Evolutionary conservation across 768 basidiomycete species (phyloP).

Genomic region (Tylopilus balloui): DNA sequence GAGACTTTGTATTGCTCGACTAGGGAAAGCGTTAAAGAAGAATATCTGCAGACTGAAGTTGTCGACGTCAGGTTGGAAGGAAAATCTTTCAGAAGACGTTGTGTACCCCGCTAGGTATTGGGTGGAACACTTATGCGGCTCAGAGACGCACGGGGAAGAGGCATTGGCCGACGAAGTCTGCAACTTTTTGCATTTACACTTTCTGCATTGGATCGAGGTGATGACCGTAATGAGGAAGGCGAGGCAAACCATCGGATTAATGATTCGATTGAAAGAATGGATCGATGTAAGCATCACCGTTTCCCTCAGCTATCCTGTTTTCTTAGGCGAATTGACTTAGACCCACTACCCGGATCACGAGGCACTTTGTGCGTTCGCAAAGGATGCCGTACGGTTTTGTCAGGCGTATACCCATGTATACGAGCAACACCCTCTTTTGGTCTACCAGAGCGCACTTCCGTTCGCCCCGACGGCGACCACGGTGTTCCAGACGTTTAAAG

Average conservation of each 20-base stretch:
- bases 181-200: slow-evolving; percentile 21
- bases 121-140: slow-evolving; percentile 29
- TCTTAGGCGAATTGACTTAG: slow-evolving; percentile 10
- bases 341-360: slow-evolving; percentile 9
- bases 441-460: slow-evolving; percentile 30
- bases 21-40: slow-evolving; percentile 19
- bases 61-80: slow-evolving; percentile 15
- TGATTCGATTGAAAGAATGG: slow-evolving; percentile 27
- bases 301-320: neutral
- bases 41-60: slow-evolving; percentile 24
- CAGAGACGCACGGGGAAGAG: neutral
- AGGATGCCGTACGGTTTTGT: slow-evolving; percentile 30
- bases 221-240: slow-evolving; percentile 30
- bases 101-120: slow-evolving; percentile 25
- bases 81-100: slow-evolving; percentile 23
- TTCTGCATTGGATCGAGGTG: slow-evolving; percentile 33
- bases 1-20: slow-evolving; percentile 19
- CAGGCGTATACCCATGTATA: slow-evolving; percentile 30
- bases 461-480: slow-evolving; percentile 27
- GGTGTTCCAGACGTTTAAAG: slow-evolving; percentile 27
- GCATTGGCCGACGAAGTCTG: slow-evolving; percentile 14
- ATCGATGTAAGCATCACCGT: slow-evolving; percentile 14
- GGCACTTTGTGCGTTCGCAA: slow-evolving; percentile 17
- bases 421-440: slow-evolving; percentile 32
- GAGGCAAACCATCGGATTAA: slow-evolving; percentile 29